Base-by-base conservation (phyloP, 208 protist species). In the Acanthamoeba healyi region DNA sequence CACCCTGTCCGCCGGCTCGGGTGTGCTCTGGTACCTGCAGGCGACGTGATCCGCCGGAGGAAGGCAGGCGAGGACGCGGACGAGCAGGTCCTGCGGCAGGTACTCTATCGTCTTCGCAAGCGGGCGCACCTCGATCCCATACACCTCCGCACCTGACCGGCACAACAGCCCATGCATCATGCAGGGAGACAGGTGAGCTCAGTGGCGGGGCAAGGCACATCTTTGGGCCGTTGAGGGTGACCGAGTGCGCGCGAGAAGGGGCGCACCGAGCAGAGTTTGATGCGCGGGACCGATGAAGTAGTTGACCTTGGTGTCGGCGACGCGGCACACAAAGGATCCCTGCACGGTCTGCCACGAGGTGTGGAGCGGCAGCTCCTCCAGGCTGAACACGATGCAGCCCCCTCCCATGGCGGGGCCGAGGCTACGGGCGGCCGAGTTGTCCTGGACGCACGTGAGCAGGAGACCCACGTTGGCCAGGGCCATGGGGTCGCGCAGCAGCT, bases 351-450 rank as follows among this genome's bases (percentile, higher is more conserved):
- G 36, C 74, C 74, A 84, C 74, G 74, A 54, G 2, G 74, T 84
- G 42, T 54, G 14, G 40, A 84, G 74, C 7, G 74, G 74, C 40
- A 84, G 74, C 74, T 84, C 74, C 6, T 84, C 74, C 22, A 84
- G 74, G 4, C 40, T 56, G 42, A 84, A 84, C 2, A 84, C 54
- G 14, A 84, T 46, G 74, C 74, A 29, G 74, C 74, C 74, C 74
- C 10, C 42, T 46, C 34, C 70, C 70, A 67, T 7, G 24, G 22
- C 32, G 2, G 24, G 7, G 32, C 14, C 49, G 49, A 54, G 49
- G n/a, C n/a, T n/a, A n/a, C n/a, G n/a, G 58, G 6, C n/a, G 22
- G 24, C n/a, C 24, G 58, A 74, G 26, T 74, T 40, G 32, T 84
- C 44, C 24, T 46, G 74, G 40, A 36, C 12, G 44, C 74, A 84